Evolutionary conservation across 768 basidiomycete genomes (phyloP), one percentile per base, ranked within the genome.

Genomic region (Rhizopogon sp.): DNA sequence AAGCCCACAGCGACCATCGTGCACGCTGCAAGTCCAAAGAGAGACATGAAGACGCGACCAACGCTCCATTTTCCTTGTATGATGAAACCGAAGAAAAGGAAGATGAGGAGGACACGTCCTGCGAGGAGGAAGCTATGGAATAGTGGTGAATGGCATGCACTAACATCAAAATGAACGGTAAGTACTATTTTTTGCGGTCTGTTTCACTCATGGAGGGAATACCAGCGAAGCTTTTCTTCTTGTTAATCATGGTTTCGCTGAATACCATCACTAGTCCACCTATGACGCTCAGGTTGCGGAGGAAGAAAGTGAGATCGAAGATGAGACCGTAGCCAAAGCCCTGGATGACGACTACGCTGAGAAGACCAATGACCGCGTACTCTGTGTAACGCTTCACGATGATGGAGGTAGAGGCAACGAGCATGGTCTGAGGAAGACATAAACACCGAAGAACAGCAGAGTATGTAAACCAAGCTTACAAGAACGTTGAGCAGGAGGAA

Each of bases 301-400:
- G 88, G 93, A 99, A 99, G 82, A 99, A 99, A 76, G 91, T 98
- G 70, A 98, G 81, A 79, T 98, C 97, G 72, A 99, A 99, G 66
- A 99, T 96, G 70, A 99, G 90, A 35, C 97, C 97, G 66, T 99
- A 99, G 62, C 97, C 97, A 62, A 99, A 90, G 43, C 96, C 96
- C 74, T 99, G 97, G 43, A 94, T 84, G 63, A 98, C 73, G 54
- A 99, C 95, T 49, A 98, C 97, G 49, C 76, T 79, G 52, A 98
- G 80, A 44, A 99, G 88, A 62, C 93, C 94, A 44, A 85, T 84
- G 60, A 96, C 90, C 13, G 95, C 88, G 67, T 83, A 87, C 76
- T 96, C 93, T 1, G 93, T 88, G 74, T 88, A 82, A 52, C 85
- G 83, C 72, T 93, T 95, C 56, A 82, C 76, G 66, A 99, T 93